Percentiles rank a stretch among this genome's conserved stretches.
phyloP scores from a whole-genome alignment of 2,329 filamentous ascomycete species.

The Cyphellophora europaea region DNA sequence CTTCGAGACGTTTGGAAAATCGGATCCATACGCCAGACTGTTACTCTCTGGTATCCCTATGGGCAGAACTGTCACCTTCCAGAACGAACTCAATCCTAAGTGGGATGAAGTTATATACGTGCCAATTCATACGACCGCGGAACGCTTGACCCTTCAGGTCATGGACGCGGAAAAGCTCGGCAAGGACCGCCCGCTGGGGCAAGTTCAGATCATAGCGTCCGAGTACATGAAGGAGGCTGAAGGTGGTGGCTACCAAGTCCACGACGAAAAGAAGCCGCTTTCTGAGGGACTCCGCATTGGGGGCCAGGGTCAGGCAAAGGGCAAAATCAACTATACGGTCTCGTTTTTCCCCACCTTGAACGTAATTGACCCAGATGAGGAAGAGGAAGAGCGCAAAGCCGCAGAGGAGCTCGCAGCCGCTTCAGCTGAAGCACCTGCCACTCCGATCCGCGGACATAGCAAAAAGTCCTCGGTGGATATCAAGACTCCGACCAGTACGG shows the following conservation, averaged over 20 bases:
- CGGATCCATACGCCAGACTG: constrained; percentile 86
- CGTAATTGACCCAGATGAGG: constrained; percentile 74
- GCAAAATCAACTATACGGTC: constrained; percentile 69
- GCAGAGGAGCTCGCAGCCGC: constrained; percentile 15
- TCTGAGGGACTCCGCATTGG: constrained; percentile 64
- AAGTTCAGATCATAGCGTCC: constrained; percentile 64
- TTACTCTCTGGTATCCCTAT: constrained; percentile 85
- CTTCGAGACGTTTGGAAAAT: constrained; percentile 91
- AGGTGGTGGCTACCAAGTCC: constrained; percentile 64
- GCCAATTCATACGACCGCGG: constrained; percentile 73
- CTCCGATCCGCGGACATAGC: constrained; percentile 11
- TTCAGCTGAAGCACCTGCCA: not conserved
- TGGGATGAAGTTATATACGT: constrained; percentile 96
- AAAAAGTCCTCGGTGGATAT: constrained; percentile 14
- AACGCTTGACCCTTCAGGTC: constrained; percentile 80
- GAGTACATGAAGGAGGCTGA: constrained; percentile 75
- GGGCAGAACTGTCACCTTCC: constrained; percentile 85
- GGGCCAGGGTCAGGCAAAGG: constrained; percentile 65
- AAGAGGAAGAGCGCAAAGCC: constrained; percentile 32
- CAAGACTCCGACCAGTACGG: constrained; percentile 8
- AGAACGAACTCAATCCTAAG: constrained; percentile 88
- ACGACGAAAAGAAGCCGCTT: constrained; percentile 64
- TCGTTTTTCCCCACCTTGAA: constrained; percentile 87
- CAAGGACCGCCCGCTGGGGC: constrained; percentile 79
- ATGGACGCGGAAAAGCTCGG: constrained; percentile 94